Evolutionary conservation across 2,329 filamentous ascomycete species (phyloP).

Genomic region (Colletotrichum godetiae): DNA sequence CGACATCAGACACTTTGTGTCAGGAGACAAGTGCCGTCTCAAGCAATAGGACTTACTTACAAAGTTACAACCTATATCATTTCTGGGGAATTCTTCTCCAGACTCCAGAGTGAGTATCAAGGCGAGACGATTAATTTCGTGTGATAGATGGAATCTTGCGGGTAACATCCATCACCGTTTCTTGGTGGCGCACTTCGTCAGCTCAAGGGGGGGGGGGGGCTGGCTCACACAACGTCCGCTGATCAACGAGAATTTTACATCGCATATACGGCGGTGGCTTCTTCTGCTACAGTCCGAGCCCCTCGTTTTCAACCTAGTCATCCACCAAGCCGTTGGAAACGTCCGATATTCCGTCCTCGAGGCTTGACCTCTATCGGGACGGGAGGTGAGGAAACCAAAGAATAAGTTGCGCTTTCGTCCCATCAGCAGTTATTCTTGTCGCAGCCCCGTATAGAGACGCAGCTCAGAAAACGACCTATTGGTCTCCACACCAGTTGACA

Average conservation of each 20-base stretch:
- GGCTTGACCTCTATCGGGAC: background rate
- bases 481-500: constrained; percentile 7
- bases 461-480: constrained; percentile 5
- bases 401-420: constrained; percentile 22
- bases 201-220: background rate
- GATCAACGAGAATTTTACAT: background rate
- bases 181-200: background rate
- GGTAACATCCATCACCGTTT: background rate
- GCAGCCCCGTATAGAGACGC: constrained; percentile 9
- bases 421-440: constrained; percentile 30
- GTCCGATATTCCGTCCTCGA: constrained; percentile 10
- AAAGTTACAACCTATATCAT: background rate
- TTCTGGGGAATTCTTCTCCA: background rate
- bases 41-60: background rate
- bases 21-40: constrained; percentile 21
- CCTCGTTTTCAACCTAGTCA: constrained; percentile 1
- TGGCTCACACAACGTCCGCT: background rate
- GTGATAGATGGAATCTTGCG: background rate
- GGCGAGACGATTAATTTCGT: background rate
- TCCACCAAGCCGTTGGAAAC: background rate
- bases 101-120: background rate
- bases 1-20: constrained; percentile 29
- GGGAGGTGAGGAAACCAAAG: background rate
- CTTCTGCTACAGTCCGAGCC: background rate
- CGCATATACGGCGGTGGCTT: background rate